A percentile compares a stretch with the other conserved stretches of the same genome.
phyloP scores from a whole-genome alignment of 2,329 filamentous ascomycete genomes.

The Harringtonia lauricola region DNA sequence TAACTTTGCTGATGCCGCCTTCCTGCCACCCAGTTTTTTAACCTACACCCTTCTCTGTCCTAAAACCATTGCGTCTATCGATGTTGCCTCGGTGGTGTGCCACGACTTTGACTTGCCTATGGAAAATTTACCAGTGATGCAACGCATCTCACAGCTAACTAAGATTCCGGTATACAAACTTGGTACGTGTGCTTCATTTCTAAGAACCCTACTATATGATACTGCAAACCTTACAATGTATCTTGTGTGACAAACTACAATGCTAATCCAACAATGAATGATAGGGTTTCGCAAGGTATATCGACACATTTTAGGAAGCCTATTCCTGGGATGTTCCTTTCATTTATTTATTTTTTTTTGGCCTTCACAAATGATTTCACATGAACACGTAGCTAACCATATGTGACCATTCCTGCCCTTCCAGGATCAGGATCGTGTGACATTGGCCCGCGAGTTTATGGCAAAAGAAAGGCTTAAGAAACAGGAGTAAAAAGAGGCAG shows the following conservation, averaged over 20 bases:
- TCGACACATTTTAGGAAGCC: not conserved
- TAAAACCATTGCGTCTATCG: not conserved
- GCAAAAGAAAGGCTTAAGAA: not conserved
- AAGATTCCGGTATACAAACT: constrained; percentile 4
- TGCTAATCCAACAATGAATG: not conserved
- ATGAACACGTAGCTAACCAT: constrained; percentile 1
- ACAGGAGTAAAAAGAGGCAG: not conserved
- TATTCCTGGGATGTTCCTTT: not conserved
- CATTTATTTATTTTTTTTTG: too few species aligned
- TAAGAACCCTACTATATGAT: not conserved
- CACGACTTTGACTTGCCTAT: constrained; percentile 1
- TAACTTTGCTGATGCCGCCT: constrained; percentile 2
- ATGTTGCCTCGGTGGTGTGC: not conserved
- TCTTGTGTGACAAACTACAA: not conserved
- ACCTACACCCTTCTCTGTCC: constrained; percentile 2
- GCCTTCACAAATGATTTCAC: not conserved
- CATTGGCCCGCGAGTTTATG: not conserved
- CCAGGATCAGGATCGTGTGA: not conserved
- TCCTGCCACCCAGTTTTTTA: constrained; percentile 1
- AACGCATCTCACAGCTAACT: not conserved
- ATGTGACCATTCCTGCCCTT: not conserved
- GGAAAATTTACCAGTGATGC: constrained; percentile 2
- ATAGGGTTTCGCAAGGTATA: constrained; percentile 1
- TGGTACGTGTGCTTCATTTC: not conserved
- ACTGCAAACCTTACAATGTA: not conserved